Conservation (phyloP, 2,329 filamentous ascomycete genomes). For the Truncatella angustata region DNA sequence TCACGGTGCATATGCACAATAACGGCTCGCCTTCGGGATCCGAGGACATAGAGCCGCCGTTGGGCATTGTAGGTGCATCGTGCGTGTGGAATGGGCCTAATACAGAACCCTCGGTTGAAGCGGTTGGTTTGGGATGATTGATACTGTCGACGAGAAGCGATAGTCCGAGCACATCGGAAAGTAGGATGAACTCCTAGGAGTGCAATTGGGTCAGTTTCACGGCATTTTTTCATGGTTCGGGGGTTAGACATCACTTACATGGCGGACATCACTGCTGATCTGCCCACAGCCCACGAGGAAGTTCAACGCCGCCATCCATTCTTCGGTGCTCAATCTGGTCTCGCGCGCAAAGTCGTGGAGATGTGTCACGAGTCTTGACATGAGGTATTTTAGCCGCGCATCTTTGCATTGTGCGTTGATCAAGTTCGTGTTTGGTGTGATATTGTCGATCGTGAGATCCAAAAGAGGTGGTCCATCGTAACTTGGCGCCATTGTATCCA, state of each 20-base stretch:
- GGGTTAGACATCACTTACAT: constrained; percentile 45
- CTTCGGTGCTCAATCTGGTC: constrained; percentile 69
- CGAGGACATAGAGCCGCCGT: constrained; percentile 63
- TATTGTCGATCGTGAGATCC: constrained; percentile 76
- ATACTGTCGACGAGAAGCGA: constrained; percentile 79
- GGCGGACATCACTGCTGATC: constrained; percentile 70
- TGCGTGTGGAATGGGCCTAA: constrained; percentile 83
- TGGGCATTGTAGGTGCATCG: constrained; percentile 58
- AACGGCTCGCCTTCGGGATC: constrained; percentile 69
- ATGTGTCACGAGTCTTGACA: constrained; percentile 72
- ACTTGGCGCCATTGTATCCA: constrained; percentile 20
- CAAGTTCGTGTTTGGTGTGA: constrained; percentile 70
- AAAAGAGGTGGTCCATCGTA: constrained; percentile 49
- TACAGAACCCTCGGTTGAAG: constrained; percentile 74
- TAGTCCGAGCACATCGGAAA: constrained; percentile 76
- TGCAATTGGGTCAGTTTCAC: background rate
- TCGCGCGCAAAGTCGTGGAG: constrained; percentile 81
- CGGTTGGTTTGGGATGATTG: constrained; percentile 74
- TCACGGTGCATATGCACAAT: constrained; percentile 71
- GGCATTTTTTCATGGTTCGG: background rate
- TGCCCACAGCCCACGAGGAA: constrained; percentile 73
- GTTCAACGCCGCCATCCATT: constrained; percentile 73
- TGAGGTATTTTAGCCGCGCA: constrained; percentile 66
- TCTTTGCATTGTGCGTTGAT: constrained; percentile 72
- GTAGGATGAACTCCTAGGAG: constrained; percentile 71